These are phyloP conservation scores for Nicotiana knightiana DNA, from an alignment of 257 asterid genomes.

Conservation along the genomic window DNA sequence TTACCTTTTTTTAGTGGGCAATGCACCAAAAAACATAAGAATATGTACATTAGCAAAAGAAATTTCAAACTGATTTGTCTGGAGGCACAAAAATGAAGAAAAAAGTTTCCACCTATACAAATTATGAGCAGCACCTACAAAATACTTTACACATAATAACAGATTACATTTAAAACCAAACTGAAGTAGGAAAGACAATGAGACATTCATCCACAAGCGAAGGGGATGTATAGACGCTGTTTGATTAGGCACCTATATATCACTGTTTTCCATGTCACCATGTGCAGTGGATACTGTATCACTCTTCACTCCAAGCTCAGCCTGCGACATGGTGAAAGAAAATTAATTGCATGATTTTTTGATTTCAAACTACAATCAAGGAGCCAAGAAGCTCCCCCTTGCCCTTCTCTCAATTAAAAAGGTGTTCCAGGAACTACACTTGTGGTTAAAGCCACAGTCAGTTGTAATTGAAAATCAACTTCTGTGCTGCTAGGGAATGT, in stretches of 20 bases:
- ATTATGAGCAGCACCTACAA: not conserved
- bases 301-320: conserved; percentile 39
- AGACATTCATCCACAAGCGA: not conserved
- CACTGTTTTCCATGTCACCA: conserved; percentile 26
- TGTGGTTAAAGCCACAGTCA: not conserved
- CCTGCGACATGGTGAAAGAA: conserved; percentile 33
- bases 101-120: not conserved
- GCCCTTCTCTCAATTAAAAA: not conserved
- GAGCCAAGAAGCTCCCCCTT: not conserved
- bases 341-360: not conserved
- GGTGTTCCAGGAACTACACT: not conserved
- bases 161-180: not conserved
- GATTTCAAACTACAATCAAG: not conserved
- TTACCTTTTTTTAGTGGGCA: too few relatives aligned
- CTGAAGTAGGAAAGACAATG: not conserved
- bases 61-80: not conserved
- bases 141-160: not conserved
- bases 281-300: conserved; percentile 25
- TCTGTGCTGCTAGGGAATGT: not conserved
- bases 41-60: not conserved
- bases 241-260: conserved; percentile 11
- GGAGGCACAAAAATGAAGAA: not conserved
- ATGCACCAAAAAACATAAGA: not conserved
- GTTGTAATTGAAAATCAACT: not conserved
- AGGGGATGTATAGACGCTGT: not conserved